phyloP scores from a whole-genome alignment of 768 basidiomycete genomes.

The Cyclocybe cylindracea region DNA sequence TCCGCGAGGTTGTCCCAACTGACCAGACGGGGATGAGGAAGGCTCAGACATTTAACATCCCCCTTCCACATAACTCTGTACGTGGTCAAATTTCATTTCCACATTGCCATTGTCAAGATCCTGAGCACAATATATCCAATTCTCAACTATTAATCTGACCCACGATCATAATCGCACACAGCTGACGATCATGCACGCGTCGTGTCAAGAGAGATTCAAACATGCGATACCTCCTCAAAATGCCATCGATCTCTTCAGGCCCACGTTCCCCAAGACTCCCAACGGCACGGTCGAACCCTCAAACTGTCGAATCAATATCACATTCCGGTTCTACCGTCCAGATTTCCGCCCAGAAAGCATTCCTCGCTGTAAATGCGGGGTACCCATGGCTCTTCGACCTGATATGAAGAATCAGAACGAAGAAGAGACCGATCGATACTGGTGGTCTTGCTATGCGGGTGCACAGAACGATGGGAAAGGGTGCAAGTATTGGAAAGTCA shows the following conservation, averaged over 20 bases:
- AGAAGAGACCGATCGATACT: constrained; percentile 59
- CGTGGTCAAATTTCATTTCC: constrained; percentile 16
- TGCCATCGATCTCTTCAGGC: constrained; percentile 71
- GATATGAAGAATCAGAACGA: constrained; percentile 77
- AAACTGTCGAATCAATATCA: constrained; percentile 81
- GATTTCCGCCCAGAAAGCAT: constrained; percentile 69
- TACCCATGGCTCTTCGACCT: constrained; percentile 69
- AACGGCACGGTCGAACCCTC: constrained; percentile 42
- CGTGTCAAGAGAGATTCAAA: constrained; percentile 82
- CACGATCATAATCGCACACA: constrained; percentile 23
- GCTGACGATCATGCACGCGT: constrained; percentile 88
- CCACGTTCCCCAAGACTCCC: constrained; percentile 43
- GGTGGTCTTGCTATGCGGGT: constrained; percentile 82
- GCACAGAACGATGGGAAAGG: constrained; percentile 85
- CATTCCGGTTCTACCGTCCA: constrained; percentile 84
- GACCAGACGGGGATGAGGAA: constrained; percentile 56
- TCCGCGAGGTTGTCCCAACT: constrained; percentile 75
- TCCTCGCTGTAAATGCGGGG: constrained; percentile 72
- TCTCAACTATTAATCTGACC: not conserved
- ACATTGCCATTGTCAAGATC: not conserved
- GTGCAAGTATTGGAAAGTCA: constrained; percentile 71
- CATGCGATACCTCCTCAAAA: constrained; percentile 75
- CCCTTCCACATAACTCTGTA: constrained; percentile 79
- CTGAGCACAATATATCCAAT: not conserved
- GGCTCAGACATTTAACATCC: constrained; percentile 76